Percentiles rank a stretch among this genome's conserved stretches.
Conservation (phyloP, 2,329 filamentous ascomycete genomes). For the Aphanocladium album region DNA sequence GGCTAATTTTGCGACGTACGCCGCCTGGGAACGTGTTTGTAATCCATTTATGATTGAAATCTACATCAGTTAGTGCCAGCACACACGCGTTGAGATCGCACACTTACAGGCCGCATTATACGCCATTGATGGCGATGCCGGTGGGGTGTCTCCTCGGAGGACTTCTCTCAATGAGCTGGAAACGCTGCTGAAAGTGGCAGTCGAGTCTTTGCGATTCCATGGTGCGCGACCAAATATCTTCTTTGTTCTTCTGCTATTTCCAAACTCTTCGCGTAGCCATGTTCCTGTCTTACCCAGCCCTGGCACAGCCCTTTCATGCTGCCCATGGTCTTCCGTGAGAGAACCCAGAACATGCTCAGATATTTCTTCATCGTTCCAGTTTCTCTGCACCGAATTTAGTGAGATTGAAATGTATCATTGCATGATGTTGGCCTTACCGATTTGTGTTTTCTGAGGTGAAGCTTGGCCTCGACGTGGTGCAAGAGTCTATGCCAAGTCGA, state of each 20-base stretch:
- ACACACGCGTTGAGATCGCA: neutral
- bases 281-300: conserved; percentile 16
- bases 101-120: neutral
- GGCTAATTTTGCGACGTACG: conserved; percentile 22
- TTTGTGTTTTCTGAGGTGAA: neutral
- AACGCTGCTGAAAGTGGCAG: conserved; percentile 32
- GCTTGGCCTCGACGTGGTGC: neutral
- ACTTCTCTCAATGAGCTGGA: conserved; percentile 38
- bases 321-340: neutral
- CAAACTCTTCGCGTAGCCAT: conserved; percentile 29
- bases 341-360: neutral
- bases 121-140: conserved; percentile 24
- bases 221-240: conserved; percentile 38
- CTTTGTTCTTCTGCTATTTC: conserved; percentile 23
- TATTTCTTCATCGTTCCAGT: neutral
- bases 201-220: conserved; percentile 36
- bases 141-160: conserved; percentile 32
- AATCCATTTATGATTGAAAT: conserved; percentile 7
- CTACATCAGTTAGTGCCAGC: conserved; percentile 17
- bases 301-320: neutral
- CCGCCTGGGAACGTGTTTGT: conserved; percentile 25
- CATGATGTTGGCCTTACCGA: neutral
- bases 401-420: neutral
- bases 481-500: neutral
- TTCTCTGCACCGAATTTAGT: neutral